These are phyloP conservation scores for Sugiyamaella mastotermitis DNA, from an alignment of 805 yeast species.

Conservation along the genomic window DNA sequence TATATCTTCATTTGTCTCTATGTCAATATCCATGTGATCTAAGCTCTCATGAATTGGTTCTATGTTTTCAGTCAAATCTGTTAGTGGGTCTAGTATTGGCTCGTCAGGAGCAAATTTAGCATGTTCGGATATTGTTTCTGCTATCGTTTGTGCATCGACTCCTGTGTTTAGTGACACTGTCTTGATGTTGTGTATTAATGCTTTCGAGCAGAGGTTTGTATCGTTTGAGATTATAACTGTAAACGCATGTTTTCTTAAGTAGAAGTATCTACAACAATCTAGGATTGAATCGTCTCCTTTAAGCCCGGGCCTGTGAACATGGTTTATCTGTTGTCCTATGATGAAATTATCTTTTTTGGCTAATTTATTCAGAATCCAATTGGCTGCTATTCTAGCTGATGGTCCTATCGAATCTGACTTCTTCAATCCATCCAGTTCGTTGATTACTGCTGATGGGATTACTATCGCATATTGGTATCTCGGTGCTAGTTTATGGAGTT, in stretches of 20 bases:
- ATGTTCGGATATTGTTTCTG: conserved; percentile 35
- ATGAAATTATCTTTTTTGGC: neutral
- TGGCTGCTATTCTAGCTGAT: conserved; percentile 66
- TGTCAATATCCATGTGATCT: neutral
- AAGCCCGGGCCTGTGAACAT: conserved; percentile 42
- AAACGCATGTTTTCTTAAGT: conserved; percentile 29
- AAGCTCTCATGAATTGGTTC: neutral
- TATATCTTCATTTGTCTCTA: too few relatives aligned
- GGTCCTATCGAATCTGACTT: too few relatives aligned
- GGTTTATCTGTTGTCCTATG: conserved; percentile 23
- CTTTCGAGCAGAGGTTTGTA: conserved; percentile 73
- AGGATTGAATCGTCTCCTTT: conserved; percentile 74
- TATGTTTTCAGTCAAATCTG: neutral
- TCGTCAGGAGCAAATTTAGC: conserved; percentile 19
- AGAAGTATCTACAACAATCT: conserved; percentile 73
- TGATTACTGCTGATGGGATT: too few relatives aligned
- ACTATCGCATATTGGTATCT: too few relatives aligned
- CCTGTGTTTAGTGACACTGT: conserved; percentile 48
- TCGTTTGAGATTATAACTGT: conserved; percentile 74
- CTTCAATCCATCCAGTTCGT: too few relatives aligned
- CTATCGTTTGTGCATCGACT: conserved; percentile 45
- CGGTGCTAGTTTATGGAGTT: too few relatives aligned
- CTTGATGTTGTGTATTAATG: conserved; percentile 50
- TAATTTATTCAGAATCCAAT: neutral
- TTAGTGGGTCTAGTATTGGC: neutral